Conservation (phyloP, 1,284 basidiomycete genomes). For the Melampsora larici-populina region DNA sequence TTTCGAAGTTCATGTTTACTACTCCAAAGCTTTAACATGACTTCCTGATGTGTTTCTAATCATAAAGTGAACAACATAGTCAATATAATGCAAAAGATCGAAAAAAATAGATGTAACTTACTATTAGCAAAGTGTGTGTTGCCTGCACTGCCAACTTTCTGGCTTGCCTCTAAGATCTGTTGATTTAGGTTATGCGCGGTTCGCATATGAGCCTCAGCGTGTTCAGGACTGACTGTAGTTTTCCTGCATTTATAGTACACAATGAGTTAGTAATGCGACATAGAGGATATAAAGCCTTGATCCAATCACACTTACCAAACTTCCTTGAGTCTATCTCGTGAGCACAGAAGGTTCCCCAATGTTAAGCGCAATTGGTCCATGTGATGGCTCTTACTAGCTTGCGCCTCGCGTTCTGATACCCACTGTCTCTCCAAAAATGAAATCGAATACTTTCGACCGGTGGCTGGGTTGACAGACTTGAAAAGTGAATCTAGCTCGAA, state of each 20-base stretch:
- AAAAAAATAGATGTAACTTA: neutral
- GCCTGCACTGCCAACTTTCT: neutral
- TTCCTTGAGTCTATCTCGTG: neutral
- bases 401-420: neutral
- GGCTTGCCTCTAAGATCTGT: neutral
- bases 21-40: conserved; percentile 21
- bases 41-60: neutral
- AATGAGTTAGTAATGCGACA: neutral
- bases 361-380: neutral
- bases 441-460: neutral
- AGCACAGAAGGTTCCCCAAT: neutral
- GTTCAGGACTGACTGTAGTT: neutral
- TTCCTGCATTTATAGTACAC: neutral
- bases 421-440: neutral
- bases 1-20: conserved; percentile 1
- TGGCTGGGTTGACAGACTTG: neutral
- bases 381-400: neutral
- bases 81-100: neutral
- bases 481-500: neutral
- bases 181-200: neutral
- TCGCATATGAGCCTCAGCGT: neutral
- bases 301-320: neutral
- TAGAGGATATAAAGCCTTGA: too few species aligned
- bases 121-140: neutral
- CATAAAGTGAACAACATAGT: neutral